Evolutionary conservation across 2,329 filamentous ascomycete genomes (phyloP).

Genomic region (Paecilomyces formosus): DNA sequence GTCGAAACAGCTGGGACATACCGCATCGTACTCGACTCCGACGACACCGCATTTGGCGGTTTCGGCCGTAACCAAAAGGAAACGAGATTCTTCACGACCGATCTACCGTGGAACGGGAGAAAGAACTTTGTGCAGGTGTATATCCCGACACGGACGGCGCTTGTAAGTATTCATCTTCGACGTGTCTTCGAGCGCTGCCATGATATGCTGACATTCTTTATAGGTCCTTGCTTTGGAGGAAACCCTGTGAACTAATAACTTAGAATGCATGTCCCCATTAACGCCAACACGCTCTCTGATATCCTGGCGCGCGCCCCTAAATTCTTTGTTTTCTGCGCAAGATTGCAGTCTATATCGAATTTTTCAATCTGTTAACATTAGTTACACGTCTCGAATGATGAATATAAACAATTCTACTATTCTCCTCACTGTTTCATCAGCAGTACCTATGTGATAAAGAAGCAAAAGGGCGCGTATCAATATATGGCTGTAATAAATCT

Average conservation of each 20-base stretch:
- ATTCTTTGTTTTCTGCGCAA: background rate
- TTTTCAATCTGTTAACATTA: background rate
- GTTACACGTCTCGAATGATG: background rate
- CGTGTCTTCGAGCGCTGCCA: background rate
- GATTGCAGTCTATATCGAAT: background rate
- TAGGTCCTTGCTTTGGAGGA: background rate
- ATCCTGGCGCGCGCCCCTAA: background rate
- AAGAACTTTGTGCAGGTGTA: conserved; percentile 92
- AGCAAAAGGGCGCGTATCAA: no score
- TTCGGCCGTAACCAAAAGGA: conserved; percentile 66
- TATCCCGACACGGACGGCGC: conserved; percentile 71
- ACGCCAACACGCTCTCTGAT: background rate
- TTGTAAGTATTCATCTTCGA: conserved; percentile 51
- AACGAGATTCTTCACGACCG: conserved; percentile 88
- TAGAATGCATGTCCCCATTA: background rate
- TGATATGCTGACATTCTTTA: background rate
- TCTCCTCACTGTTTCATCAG: no score
- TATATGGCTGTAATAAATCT: no score
- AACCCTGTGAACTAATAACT: background rate
- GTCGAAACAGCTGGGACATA: conserved; percentile 82
- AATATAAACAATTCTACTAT: background rate
- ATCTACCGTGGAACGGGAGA: conserved; percentile 81
- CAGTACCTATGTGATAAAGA: no score
- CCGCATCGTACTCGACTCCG: conserved; percentile 74
- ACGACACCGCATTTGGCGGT: conserved; percentile 70